Evolutionary conservation across 2,329 filamentous ascomycete species (phyloP), one percentile per base, ranked within the genome.

Genomic region (Colletotrichum sp.): DNA sequence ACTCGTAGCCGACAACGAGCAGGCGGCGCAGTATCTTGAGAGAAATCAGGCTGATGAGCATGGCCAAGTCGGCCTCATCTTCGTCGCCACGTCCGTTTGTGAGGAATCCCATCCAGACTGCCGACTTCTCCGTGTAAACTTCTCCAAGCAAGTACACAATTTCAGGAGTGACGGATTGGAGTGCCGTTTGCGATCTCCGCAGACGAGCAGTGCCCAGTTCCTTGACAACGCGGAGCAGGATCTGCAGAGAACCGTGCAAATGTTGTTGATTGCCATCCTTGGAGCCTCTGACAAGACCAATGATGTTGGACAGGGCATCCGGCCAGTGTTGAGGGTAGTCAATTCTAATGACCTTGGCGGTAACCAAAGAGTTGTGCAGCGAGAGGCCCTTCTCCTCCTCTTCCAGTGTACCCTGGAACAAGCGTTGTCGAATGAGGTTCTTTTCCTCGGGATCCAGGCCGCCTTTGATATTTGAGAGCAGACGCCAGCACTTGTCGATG

Each of bases 261-360:
- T 94, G 92, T 15, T 93, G 82, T 59, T 92, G 91, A 79, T 93
- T 92, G 10, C 89, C 88, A 74, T 90, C 86, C 76, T 86, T 87
- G 18, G 90, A 89, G 13, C 86, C 84, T 71, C 94, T 92, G 39
- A 98, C 88, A 32, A 93, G 87, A 30, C 89, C 86, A 64, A 95
- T 91, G 10, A 96, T 84, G n/a, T 84, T 88, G 18, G 89, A 84
- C 57, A 94, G 84, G 24, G 91, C 90, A 63, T 92, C 88, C 2
- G 92, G 90, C 97, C 97, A 99, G 76, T 98, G 94, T 67, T 91
- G 88, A 1, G 96, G 96, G 83, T 95, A 99, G 83, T 99, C 97
- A 83, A 95, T 95, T 74, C 97, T 91, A 75, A 97, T 90, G 73
- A 99, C 93, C 85, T 98, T 99, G 18, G 96, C 95, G 59, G 96